Base-by-base conservation (phyloP, 805 yeast genomes). In the Sporopachydermia quercuum region DNA sequence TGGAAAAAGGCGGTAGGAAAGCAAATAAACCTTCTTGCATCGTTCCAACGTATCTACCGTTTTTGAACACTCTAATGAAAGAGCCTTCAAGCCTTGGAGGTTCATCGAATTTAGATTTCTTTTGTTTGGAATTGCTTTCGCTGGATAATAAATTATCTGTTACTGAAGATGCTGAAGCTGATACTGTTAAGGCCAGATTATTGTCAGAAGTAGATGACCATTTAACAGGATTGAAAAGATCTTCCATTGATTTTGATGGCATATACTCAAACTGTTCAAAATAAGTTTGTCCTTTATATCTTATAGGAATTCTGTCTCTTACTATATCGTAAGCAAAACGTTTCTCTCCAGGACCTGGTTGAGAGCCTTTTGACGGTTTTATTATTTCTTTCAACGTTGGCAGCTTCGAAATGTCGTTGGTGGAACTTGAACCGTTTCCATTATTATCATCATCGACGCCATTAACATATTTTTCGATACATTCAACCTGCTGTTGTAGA, bases 301-400 rank as follows among this genome's bases (percentile, higher is more conserved):
- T 70, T 39, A 91, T 82, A 1, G 96, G 96, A 39, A 82, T 78
- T 50, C 89, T 85, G 50, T 86, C 96, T 41, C 97, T 68, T 2
- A 71, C 57, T 13, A 81, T 62, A 47, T 79, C 78, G 3, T 23
- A 23, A n/a, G 30, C 30, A n/a, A 23, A 23, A 23, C 30, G 30
- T 15, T 15, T 6, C 8, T n/a, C 36, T 6, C 16, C 30, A 8
- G 30, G 30, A 8, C 13, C 13, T n/a, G 30, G 30, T 8, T 23
- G 8, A 8, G 30, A 8, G 30, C 30, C 30, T 8, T n/a, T 8
- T 8, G 8, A 8, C 13, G 30, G 30, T 36, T 16, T 40, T 11
- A n/a, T 23, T 15, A 17, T 39, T 30, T 23, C 36, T 4, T 8
- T 15, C 15, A 13, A 19, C 5, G 4, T 37, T 39, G 41, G 16